A percentile compares a stretch with the other conserved stretches of the same genome.
These are phyloP conservation scores for Mucor lusitanicus DNA, from an alignment of 371 early-diverging fungal genomes.

Conservation along the genomic window DNA sequence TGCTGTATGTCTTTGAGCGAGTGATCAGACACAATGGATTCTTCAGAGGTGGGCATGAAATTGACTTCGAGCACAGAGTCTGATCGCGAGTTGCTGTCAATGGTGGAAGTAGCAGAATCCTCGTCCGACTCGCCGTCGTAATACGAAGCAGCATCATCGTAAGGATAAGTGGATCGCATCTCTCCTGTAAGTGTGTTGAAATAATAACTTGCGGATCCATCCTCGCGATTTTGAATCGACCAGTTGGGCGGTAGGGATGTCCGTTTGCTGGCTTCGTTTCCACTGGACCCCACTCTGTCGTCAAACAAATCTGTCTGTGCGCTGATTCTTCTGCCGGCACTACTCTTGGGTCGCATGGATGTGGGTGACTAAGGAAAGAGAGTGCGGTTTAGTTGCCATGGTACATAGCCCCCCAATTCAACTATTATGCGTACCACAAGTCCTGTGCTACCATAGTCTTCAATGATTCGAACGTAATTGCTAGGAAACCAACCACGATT, in stretches of 20 bases:
- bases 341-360: background rate
- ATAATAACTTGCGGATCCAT: conserved; percentile 50
- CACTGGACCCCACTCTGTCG: conserved; percentile 11
- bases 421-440: conserved; percentile 15
- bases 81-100: conserved; percentile 9
- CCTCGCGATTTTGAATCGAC: conserved; percentile 44
- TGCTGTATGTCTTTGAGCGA: background rate
- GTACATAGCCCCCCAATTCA: background rate
- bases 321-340: background rate
- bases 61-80: conserved; percentile 7
- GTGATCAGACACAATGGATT: background rate
- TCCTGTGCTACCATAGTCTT: conserved; percentile 37
- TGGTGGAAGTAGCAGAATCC: conserved; percentile 17
- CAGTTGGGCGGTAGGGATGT: conserved; percentile 44
- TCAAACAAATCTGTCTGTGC: conserved; percentile 12
- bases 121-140: conserved; percentile 15
- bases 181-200: conserved; percentile 49
- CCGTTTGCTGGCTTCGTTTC: background rate
- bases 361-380: background rate
- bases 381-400: background rate
- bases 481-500: conserved; percentile 84
- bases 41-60: background rate
- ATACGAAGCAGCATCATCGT: conserved; percentile 18
- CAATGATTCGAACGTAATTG: conserved; percentile 68
- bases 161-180: conserved; percentile 48